Evolutionary conservation across 345 rosid genomes (phyloP).

Genomic region (Linum tenue): DNA sequence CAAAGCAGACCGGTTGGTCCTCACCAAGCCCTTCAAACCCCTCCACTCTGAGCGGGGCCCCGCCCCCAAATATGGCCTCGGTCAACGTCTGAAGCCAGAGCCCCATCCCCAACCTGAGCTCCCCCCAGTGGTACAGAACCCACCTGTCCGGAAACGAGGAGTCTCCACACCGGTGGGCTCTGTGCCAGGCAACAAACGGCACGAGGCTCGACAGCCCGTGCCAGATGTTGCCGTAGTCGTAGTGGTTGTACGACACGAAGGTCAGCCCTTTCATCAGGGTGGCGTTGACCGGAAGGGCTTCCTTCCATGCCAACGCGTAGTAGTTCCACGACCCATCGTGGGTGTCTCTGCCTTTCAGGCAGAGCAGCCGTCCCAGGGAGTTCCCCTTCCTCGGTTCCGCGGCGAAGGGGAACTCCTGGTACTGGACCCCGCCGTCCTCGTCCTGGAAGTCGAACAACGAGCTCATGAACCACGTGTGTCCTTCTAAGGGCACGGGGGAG

Average conservation of each 20-base stretch:
- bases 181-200: constrained; percentile 67
- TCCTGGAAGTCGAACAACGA: constrained; percentile 49
- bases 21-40: constrained; percentile 21
- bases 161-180: constrained; percentile 29
- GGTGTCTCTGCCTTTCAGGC: constrained; percentile 48
- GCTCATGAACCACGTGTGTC: constrained; percentile 81
- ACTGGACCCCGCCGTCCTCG: constrained; percentile 47
- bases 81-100: constrained; percentile 35
- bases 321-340: constrained; percentile 73
- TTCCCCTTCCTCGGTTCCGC: neutral
- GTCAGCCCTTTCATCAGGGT: constrained; percentile 47
- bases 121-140: constrained; percentile 71
- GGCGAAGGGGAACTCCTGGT: constrained; percentile 55
- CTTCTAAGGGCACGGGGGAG: constrained; percentile 32
- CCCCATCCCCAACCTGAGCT: constrained; percentile 43
- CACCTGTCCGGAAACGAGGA: constrained; percentile 36
- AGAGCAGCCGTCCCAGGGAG: constrained; percentile 48
- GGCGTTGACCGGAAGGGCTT: constrained; percentile 45
- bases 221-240: constrained; percentile 55
- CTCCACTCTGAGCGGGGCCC: constrained; percentile 17
- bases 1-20: constrained; percentile 45
- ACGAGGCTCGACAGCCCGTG: constrained; percentile 48
- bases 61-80: constrained; percentile 35
- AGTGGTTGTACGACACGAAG: constrained; percentile 60
- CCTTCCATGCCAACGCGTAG: constrained; percentile 59